These are phyloP conservation scores for Colletotrichum sp. DNA, from an alignment of 2,329 filamentous ascomycete genomes.

Conservation along the genomic window DNA sequence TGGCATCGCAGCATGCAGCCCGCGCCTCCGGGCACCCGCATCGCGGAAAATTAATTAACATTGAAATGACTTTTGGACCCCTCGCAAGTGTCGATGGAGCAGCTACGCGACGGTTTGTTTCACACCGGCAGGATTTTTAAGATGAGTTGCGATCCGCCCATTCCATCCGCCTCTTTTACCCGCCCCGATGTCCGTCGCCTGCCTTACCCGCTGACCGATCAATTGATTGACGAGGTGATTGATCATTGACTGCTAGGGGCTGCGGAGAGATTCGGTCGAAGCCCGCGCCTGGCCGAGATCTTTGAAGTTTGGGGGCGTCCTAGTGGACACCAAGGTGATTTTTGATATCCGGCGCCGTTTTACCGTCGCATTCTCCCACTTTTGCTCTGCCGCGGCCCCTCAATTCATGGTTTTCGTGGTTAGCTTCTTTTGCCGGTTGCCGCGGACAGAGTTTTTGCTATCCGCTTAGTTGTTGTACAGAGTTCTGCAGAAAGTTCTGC, in stretches of 20 bases:
- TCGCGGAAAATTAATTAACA: constrained; percentile 7
- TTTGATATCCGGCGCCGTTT: background rate
- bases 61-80: constrained; percentile 12
- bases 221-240: background rate
- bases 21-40: background rate
- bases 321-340: background rate
- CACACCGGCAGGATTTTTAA: constrained; percentile 17
- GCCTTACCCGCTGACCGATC: background rate
- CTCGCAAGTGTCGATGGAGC: background rate
- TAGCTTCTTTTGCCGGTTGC: background rate
- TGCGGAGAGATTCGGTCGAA: constrained; percentile 9
- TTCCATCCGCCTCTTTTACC: background rate
- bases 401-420: background rate
- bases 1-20: background rate
- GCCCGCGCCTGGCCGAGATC: background rate
- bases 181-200: background rate
- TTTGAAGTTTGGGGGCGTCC: background rate
- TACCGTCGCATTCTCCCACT: background rate
- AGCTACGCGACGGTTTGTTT: constrained; percentile 12
- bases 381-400: background rate
- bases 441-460: background rate
- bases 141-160: constrained; percentile 8
- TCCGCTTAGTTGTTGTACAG: background rate
- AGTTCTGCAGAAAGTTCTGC: background rate
- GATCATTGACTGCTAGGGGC: background rate